Percentiles rank a stretch among this genome's conserved stretches.
phyloP scores from a whole-genome alignment of 306 rosid genomes.

The Calophaca sinica region DNA sequence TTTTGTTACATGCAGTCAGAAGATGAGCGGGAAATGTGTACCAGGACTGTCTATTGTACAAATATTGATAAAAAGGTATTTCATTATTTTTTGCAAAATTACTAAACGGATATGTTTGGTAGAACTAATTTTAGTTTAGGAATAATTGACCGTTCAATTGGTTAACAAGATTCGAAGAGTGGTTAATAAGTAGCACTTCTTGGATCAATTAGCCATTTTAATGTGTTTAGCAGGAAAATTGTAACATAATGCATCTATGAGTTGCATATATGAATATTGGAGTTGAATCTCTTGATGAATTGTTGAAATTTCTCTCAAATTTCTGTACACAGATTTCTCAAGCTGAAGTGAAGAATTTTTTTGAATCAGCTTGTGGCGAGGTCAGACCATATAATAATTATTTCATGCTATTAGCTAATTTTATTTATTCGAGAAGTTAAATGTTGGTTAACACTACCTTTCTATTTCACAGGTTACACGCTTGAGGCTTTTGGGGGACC shows the following conservation, averaged over 20 bases:
- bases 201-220: neutral
- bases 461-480: conserved; percentile 73
- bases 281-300: conserved; percentile 27
- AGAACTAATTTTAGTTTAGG: neutral
- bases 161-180: neutral
- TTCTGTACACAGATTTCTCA: conserved; percentile 76
- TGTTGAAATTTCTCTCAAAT: conserved; percentile 5
- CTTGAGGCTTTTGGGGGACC: conserved; percentile 98
- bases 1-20: conserved; percentile 72
- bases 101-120: neutral
- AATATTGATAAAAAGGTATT: conserved; percentile 93
- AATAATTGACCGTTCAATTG: conserved; percentile 7
- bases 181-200: conserved; percentile 7
- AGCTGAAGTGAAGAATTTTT: conserved; percentile 89
- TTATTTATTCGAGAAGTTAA: conserved; percentile 27
- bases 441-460: conserved; percentile 29
- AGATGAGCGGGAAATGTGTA: conserved; percentile 98
- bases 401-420: conserved; percentile 29
- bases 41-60: conserved; percentile 95
- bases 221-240: neutral
- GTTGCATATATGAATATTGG: neutral
- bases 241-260: neutral
- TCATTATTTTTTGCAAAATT: conserved; percentile 15
- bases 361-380: conserved; percentile 95
- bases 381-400: conserved; percentile 53